Percentiles rank a stretch among this genome's conserved stretches.
Evolutionary conservation across 2,329 filamentous ascomycete genomes (phyloP).

Genomic region (Fusarium virguliforme): DNA sequence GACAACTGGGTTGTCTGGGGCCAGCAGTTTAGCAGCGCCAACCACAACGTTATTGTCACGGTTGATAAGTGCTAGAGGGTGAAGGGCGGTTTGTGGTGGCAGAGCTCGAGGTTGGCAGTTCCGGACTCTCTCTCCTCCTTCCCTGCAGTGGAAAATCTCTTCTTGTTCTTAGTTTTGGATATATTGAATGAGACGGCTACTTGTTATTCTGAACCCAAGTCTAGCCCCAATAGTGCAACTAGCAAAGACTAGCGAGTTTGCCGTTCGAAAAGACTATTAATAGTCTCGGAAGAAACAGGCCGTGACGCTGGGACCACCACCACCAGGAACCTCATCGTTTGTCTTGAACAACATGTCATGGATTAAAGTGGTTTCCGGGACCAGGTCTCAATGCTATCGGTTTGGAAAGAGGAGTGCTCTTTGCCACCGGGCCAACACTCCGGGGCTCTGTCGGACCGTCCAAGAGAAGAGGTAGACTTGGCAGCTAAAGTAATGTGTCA

Average conservation of each 20-base stretch:
- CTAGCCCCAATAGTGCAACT: background rate
- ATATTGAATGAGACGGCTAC: background rate
- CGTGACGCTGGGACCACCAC: background rate
- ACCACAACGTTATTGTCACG: conserved; percentile 21
- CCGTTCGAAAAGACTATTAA: background rate
- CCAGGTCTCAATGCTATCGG: background rate
- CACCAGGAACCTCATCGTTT: background rate
- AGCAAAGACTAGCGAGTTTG: background rate
- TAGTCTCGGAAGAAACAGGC: background rate
- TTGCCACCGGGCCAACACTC: background rate
- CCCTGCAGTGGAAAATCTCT: background rate
- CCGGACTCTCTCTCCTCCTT: background rate
- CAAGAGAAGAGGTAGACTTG: background rate
- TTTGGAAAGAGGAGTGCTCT: background rate
- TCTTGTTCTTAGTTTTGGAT: background rate
- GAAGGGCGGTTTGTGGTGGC: background rate
- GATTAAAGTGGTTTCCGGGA: background rate
- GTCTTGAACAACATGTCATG: background rate
- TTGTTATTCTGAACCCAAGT: background rate
- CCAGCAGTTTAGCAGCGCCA: conserved; percentile 19
- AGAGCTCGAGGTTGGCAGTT: background rate
- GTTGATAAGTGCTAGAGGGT: conserved; percentile 3
- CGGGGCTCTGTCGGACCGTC: background rate
- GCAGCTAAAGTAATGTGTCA: background rate
- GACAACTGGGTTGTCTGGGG: conserved; percentile 22